Conservation (phyloP, 2,329 filamentous ascomycete genomes). For the Escovopsis sp. region DNA sequence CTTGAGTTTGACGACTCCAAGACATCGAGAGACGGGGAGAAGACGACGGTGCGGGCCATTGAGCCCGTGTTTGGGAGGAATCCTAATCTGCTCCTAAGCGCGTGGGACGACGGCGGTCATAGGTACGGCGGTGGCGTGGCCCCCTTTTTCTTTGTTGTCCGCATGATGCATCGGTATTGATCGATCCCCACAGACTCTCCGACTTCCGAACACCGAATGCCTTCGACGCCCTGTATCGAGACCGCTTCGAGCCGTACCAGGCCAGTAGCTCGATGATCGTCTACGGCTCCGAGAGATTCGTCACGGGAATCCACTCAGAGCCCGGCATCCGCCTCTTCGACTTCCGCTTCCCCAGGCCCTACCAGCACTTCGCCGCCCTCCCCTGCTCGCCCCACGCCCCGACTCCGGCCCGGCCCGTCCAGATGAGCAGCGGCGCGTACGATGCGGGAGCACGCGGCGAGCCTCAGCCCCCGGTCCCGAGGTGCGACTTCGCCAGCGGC, state of each 20-base stretch:
- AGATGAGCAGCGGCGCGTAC: neutral
- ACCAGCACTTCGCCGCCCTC: constrained; percentile 33
- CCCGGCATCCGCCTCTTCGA: constrained; percentile 37
- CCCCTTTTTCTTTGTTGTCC: neutral
- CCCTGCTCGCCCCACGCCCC: constrained; percentile 22
- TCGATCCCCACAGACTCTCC: constrained; percentile 20
- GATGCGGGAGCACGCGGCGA: neutral
- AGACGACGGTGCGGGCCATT: constrained; percentile 29
- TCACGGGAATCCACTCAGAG: constrained; percentile 31
- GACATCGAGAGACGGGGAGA: constrained; percentile 1
- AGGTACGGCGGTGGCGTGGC: constrained; percentile 12
- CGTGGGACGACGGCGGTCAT: constrained; percentile 39
- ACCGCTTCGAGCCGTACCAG: constrained; percentile 34
- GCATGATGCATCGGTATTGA: constrained; percentile 1
- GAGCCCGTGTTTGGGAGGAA: constrained; percentile 27
- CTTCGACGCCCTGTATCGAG: constrained; percentile 34
- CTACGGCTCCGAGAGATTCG: constrained; percentile 35
- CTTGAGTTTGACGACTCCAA: constrained; percentile 19
- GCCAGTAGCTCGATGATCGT: constrained; percentile 32
- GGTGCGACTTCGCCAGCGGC: constrained; percentile 22
- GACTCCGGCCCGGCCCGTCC: neutral
- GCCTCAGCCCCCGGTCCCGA: constrained; percentile 21
- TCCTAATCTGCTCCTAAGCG: constrained; percentile 30
- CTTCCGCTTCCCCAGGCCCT: constrained; percentile 34
- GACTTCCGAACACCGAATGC: constrained; percentile 34